Evolutionary conservation across 805 yeast species (phyloP).

Genomic region (Candida awuae): DNA sequence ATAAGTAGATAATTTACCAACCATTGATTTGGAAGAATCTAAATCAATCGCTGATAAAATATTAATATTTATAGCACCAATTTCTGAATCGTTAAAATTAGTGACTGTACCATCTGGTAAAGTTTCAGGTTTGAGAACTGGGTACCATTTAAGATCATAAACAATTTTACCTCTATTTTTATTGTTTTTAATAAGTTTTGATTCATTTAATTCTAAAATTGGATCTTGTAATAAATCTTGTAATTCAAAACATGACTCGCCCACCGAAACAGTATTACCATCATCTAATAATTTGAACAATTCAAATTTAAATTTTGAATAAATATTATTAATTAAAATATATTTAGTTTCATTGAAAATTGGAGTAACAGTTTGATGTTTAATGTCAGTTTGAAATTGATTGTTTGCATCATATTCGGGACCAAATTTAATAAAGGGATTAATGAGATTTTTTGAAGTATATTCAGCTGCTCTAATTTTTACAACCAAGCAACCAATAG

Average conservation of each 20-base stretch:
- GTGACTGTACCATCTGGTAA: conserved; percentile 44
- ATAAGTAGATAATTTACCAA: conserved; percentile 53
- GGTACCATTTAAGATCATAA: conserved; percentile 48
- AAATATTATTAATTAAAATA: conserved; percentile 47
- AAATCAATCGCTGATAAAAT: conserved; percentile 54
- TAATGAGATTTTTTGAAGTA: conserved; percentile 37
- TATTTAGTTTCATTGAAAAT: conserved; percentile 60
- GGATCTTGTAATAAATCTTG: conserved; percentile 52
- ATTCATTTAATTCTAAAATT: conserved; percentile 34
- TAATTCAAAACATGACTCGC: conserved; percentile 46
- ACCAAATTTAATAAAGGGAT: conserved; percentile 36
- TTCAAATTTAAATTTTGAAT: conserved; percentile 48
- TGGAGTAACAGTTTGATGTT: conserved; percentile 49
- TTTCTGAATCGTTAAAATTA: conserved; percentile 50
- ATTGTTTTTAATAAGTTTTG: conserved; percentile 41
- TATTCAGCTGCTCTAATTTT: conserved; percentile 48
- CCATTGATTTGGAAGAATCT: conserved; percentile 42
- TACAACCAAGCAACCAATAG: conserved; percentile 62
- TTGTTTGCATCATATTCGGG: conserved; percentile 32
- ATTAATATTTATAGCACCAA: conserved; percentile 61
- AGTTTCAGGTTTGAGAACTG: conserved; percentile 32
- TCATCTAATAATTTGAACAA: conserved; percentile 46
- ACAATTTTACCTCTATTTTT: conserved; percentile 50
- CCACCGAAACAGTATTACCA: conserved; percentile 46
- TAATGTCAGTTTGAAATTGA: conserved; percentile 42